phyloP scores from a whole-genome alignment of 352 stramenopile genomes.

The Phytophthora cryptogea region DNA sequence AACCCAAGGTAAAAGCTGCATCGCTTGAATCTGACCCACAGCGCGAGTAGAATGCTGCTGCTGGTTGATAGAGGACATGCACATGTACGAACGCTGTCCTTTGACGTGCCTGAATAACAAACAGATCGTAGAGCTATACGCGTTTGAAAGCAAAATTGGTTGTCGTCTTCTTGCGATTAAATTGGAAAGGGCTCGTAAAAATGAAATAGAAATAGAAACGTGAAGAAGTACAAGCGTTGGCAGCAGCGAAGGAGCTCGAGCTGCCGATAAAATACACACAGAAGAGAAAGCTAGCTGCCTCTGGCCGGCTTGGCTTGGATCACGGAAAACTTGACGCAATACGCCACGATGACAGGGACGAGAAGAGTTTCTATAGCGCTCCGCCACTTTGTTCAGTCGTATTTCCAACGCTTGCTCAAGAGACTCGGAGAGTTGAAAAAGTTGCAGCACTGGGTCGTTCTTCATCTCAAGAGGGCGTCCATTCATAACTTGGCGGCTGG shows the following conservation, averaged over 20 bases:
- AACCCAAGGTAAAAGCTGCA: constrained; percentile 10
- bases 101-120: not conserved
- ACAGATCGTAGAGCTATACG: constrained; percentile 8
- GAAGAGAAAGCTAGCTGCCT: constrained; percentile 39
- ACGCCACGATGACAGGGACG: constrained; percentile 37
- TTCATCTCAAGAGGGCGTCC: constrained; percentile 26
- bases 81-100: too few species aligned
- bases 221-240: constrained; percentile 40
- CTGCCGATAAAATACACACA: constrained; percentile 49
- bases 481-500: constrained; percentile 28
- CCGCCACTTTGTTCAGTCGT: constrained; percentile 23
- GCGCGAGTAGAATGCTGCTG: constrained; percentile 7
- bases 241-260: constrained; percentile 26
- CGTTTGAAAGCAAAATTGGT: constrained; percentile 33
- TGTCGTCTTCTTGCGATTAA: constrained; percentile 33
- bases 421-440: constrained; percentile 1
- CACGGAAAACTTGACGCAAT: constrained; percentile 42
- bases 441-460: constrained; percentile 20
- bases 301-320: constrained; percentile 29
- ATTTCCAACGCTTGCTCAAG: constrained; percentile 21
- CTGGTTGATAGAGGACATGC: not conserved
- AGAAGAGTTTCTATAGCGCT: constrained; percentile 38
- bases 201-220: constrained; percentile 19
- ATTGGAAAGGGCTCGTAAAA: constrained; percentile 22
- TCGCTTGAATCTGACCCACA: constrained; percentile 1